These are phyloP conservation scores for Plectosphaerella plurivora DNA, from an alignment of 2,329 filamentous ascomycete genomes.

Conservation along the genomic window DNA sequence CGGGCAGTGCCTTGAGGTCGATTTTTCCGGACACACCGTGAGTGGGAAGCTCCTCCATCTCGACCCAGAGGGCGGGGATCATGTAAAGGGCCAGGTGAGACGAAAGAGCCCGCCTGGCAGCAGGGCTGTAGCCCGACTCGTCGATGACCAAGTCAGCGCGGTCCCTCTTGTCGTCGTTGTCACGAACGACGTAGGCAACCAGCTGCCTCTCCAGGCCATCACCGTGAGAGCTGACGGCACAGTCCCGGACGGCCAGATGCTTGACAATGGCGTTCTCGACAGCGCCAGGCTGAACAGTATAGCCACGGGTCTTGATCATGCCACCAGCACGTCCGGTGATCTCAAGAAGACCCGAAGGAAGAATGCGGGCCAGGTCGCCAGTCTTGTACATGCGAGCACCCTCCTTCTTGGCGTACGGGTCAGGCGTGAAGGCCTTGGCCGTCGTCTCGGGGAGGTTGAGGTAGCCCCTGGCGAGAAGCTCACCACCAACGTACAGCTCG, in stretches of 20 bases:
- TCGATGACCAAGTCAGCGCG: slow-evolving; percentile 63
- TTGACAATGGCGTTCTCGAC: slow-evolving; percentile 70
- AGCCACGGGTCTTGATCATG: slow-evolving; percentile 79
- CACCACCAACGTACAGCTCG: slow-evolving; percentile 73
- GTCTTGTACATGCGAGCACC: slow-evolving; percentile 71
- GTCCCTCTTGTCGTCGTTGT: slow-evolving; percentile 52
- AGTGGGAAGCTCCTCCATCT: slow-evolving; percentile 66
- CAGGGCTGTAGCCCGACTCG: slow-evolving; percentile 66
- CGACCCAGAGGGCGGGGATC: slow-evolving; percentile 75
- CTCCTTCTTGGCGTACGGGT: slow-evolving; percentile 56
- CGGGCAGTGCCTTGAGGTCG: slow-evolving; percentile 66
- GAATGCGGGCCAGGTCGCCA: slow-evolving; percentile 64
- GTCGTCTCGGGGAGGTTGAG: slow-evolving; percentile 77
- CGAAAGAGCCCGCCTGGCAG: slow-evolving; percentile 60
- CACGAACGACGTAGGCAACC: slow-evolving; percentile 71
- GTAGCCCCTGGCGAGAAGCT: slow-evolving; percentile 69
- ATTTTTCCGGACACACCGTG: slow-evolving; percentile 77
- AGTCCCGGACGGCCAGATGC: slow-evolving; percentile 65
- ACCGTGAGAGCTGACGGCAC: slow-evolving; percentile 68
- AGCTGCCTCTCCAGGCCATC: slow-evolving; percentile 72
- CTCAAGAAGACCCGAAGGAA: slow-evolving; percentile 65
- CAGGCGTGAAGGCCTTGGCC: slow-evolving; percentile 62
- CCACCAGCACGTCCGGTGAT: slow-evolving; percentile 72
- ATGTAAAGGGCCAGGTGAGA: slow-evolving; percentile 74
- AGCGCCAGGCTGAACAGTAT: slow-evolving; percentile 72